These are phyloP conservation scores for Exidia glandulosa DNA, from an alignment of 768 basidiomycete genomes.

Conservation along the genomic window DNA sequence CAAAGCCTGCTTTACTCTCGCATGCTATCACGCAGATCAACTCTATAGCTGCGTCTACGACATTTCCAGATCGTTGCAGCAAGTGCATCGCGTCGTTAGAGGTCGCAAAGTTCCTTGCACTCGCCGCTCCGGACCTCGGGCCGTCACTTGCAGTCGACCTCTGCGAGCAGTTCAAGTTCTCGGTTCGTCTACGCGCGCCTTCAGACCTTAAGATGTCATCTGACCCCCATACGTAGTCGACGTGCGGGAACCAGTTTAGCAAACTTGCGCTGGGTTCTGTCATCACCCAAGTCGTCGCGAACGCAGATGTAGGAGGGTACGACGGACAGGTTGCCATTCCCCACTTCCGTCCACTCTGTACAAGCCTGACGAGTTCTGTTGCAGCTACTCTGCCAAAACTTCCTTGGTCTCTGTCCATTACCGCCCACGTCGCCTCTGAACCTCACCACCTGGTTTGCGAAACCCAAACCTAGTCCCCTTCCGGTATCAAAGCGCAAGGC, in stretches of 20 bases:
- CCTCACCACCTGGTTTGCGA: slow-evolving; percentile 58
- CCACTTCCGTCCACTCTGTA: not conserved
- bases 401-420: slow-evolving; percentile 42
- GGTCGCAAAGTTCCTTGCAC: slow-evolving; percentile 51
- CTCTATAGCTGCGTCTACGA: slow-evolving; percentile 35
- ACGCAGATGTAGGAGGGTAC: slow-evolving; percentile 58
- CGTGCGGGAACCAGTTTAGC: slow-evolving; percentile 41
- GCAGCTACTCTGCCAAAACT: slow-evolving; percentile 50
- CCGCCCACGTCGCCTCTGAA: slow-evolving; percentile 52
- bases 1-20: slow-evolving; percentile 33
- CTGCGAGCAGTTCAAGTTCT: slow-evolving; percentile 51
- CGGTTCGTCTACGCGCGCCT: slow-evolving; percentile 9
- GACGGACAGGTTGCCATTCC: slow-evolving; percentile 49
- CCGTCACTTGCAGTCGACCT: slow-evolving; percentile 44
- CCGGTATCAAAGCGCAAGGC: slow-evolving; percentile 41
- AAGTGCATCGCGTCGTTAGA: slow-evolving; percentile 51
- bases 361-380: not conserved
- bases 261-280: slow-evolving; percentile 41
- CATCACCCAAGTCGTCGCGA: slow-evolving; percentile 60
- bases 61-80: slow-evolving; percentile 39
- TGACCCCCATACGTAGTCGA: slow-evolving; percentile 3
- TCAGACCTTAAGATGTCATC: not conserved
- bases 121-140: slow-evolving; percentile 51
- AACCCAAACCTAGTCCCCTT: slow-evolving; percentile 61
- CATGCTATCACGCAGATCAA: slow-evolving; percentile 46